Conservation (phyloP, 2,329 filamentous ascomycete species). For the Huntiella omanensis region DNA sequence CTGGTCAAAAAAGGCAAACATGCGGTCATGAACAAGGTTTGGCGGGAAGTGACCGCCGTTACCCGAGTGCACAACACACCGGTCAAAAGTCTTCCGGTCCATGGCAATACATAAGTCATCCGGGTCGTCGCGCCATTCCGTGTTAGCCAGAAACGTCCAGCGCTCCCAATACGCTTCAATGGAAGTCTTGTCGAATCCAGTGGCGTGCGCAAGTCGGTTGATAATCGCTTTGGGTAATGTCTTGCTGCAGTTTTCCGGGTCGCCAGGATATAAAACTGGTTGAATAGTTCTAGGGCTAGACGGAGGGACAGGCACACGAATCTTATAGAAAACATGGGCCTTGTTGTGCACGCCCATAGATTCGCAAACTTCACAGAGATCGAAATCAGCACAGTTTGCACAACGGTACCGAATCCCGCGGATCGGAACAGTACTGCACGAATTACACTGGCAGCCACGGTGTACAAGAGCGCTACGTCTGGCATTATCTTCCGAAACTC, state of each 20-base stretch:
- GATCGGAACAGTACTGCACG: conserved; percentile 73
- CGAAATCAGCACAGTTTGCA: conserved; percentile 88
- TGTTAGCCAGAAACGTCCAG: conserved; percentile 83
- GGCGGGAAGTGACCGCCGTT: conserved; percentile 59
- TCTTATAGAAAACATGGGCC: conserved; percentile 93
- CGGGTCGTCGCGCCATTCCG: conserved; percentile 66
- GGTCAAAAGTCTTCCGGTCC: conserved; percentile 82
- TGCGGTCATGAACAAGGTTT: conserved; percentile 85
- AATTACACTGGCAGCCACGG: conserved; percentile 79
- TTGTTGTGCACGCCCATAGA: conserved; percentile 59
- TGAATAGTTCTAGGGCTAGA: conserved; percentile 65
- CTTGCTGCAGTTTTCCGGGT: conserved; percentile 52
- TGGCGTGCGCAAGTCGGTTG: conserved; percentile 49
- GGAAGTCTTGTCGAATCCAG: conserved; percentile 67
- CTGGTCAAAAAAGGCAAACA: conserved; percentile 91
- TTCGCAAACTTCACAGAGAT: conserved; percentile 89
- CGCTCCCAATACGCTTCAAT: conserved; percentile 92
- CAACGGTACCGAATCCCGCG: conserved; percentile 85
- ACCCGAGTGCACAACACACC: conserved; percentile 71
- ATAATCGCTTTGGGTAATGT: conserved; percentile 50
- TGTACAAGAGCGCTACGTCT: conserved; percentile 78
- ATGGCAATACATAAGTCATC: conserved; percentile 64
- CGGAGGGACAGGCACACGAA: conserved; percentile 72
- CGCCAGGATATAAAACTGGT: conserved; percentile 74
- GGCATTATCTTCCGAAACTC: conserved; percentile 86